Evolutionary conservation across 495 filamentous ascomycete species (phyloP), one percentile per base, ranked within the genome.

Genomic region (Tetracladium setigerum): DNA sequence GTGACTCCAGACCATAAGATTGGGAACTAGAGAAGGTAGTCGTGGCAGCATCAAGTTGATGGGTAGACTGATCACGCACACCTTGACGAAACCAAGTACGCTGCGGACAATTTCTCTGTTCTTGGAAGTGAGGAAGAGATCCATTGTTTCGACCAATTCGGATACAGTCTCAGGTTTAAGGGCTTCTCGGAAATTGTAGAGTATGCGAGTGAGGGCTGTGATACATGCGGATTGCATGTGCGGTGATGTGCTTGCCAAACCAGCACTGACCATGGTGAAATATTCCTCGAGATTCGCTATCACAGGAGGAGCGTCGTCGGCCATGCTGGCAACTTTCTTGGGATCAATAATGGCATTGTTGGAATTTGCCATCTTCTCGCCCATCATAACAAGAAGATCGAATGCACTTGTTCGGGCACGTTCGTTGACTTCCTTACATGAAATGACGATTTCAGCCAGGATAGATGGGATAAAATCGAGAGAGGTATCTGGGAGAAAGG

Each of bases 181-280:
- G 16, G 68, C 63, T 22, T 82, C 69, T 5, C 76, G 76, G 73
- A 95, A 97, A 52, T 95, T 84, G 65, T 90, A 97, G 27, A 98
- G 81, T 18, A 95, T 78, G 5, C 94, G 78, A 1, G 89, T 90
- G 34, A 97, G 71, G 3, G 94, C 92, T 8, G 89, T 95, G 60
- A 98, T 90, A 9, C 84, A 86, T 5, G 92, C 92, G 7, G 86
- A 90, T 49, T 96, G 83, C 87, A 95, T 95, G 67, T 97, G 92
- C 32, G 92, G 89, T 14, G 88, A 86, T 49, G 74, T 80, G 35
- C 89, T 91, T 1, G 91, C 92, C 27, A 98, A 78, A 63, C 94
- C 92, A 16, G 92, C 94, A 39, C 86, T 90, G 30, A 98, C 83
- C 91, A 98, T 98, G 34, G 89, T 95, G 74, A 96, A 87, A 65